Evolutionary conservation across 2,329 filamentous ascomycete species (phyloP), one percentile per base, ranked within the genome.

Genomic region (Pseudogymnoascus sp.): DNA sequence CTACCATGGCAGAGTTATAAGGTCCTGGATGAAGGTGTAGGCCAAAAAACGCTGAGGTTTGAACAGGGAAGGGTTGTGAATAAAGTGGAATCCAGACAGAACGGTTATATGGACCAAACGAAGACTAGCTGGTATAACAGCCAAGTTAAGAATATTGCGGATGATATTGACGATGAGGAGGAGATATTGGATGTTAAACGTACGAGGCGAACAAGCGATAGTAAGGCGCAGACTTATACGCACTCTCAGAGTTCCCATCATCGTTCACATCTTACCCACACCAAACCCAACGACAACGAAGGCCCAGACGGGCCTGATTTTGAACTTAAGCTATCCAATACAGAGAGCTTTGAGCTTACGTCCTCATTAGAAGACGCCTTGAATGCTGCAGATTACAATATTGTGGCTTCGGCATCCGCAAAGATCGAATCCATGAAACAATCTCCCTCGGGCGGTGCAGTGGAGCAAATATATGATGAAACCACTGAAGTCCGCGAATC

Each of bases 1-100:
- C 78, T 97, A 28, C 88, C 93, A 0, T 99, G 95, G 94, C 82
- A 89, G 64, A 80, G 86, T 11, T 99, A 94, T 71, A 85, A 91
- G 30, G 86, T 97, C 0, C 78, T 97, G 3, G 90, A 94, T 67
- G 91, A 96, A 73, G 92, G 91, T 0, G 84, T 87, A 0, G 84
- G 86, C 8, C 94, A 99, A 75, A 91, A 90, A 68, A 82, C 92
- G 1, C 78, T 99, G 58, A 81, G 77, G 61, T 79, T 87, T 33
- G 77, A 80, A 66, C 79, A 81, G 66, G 87, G 86, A 1, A 85
- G 81, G 60, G 78, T 95, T 16, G 76, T 86, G 33, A 90, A 85
- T 62, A 86, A 92, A 68, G 75, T 80, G 1, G 88, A 83, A 64
- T 82, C 79, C 39, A 82, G 81, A 63, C 76, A 79, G 28, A 76